Evolutionary conservation across 2,329 filamentous ascomycete genomes (phyloP).

Genomic region (Cercospora sesami): DNA sequence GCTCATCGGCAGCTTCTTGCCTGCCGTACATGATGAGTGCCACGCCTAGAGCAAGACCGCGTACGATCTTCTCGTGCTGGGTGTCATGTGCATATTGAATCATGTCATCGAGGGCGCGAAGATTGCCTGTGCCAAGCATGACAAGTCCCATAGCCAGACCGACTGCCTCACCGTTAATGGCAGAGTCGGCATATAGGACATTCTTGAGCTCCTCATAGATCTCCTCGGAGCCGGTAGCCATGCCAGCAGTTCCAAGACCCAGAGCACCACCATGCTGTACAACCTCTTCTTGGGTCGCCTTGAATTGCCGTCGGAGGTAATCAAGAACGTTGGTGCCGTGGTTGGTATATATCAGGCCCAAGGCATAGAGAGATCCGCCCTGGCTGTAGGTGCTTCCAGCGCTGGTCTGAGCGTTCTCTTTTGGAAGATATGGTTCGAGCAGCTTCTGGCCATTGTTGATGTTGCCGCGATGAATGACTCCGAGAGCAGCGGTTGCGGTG

Average conservation of each 20-base stretch:
- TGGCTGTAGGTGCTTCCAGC: conserved; percentile 91
- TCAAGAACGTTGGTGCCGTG: conserved; percentile 87
- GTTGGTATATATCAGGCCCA: conserved; percentile 95
- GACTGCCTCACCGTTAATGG: conserved; percentile 94
- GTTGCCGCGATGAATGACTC: conserved; percentile 95
- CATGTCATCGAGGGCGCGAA: conserved; percentile 92
- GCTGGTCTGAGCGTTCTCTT: conserved; percentile 65
- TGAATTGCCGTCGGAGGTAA: conserved; percentile 75
- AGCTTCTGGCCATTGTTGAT: conserved; percentile 90
- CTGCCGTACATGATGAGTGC: conserved; percentile 97
- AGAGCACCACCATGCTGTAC: conserved; percentile 96
- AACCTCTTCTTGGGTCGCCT: conserved; percentile 78
- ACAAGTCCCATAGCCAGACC: conserved; percentile 95
- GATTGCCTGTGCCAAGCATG: conserved; percentile 97
- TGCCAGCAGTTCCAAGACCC: conserved; percentile 92
- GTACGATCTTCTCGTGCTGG: conserved; percentile 97
- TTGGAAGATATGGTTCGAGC: conserved; percentile 89
- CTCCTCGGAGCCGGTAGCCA: conserved; percentile 88
- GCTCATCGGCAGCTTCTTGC: conserved; percentile 89
- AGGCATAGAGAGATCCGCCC: conserved; percentile 91
- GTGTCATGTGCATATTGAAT: conserved; percentile 97
- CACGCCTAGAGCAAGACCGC: conserved; percentile 93
- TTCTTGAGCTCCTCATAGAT: conserved; percentile 89
- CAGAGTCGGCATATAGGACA: conserved; percentile 89
- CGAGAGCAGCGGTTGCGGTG: conserved; percentile 90